These are phyloP conservation scores for Arthrobotrys sphaeroides DNA, from an alignment of 2,329 filamentous ascomycete species.

Conservation along the genomic window DNA sequence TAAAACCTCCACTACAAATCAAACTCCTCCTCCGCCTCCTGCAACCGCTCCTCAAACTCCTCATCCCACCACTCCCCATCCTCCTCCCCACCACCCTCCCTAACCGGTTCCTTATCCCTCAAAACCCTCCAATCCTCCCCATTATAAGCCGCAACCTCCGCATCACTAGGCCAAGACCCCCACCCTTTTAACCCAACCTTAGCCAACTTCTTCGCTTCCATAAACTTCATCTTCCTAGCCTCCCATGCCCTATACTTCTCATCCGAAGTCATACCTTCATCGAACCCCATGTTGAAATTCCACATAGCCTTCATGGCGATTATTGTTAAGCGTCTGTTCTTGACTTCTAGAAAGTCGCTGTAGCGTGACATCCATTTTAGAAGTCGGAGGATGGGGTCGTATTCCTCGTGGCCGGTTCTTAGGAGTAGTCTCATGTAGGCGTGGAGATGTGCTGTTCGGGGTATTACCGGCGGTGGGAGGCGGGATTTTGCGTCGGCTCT, in stretches of 20 bases:
- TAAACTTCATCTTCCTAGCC: not conserved
- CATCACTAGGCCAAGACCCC: conserved; percentile 44
- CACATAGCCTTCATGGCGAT: conserved; percentile 41
- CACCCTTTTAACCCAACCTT: conserved; percentile 25
- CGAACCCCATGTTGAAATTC: conserved; percentile 8
- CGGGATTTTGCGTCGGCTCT: not conserved
- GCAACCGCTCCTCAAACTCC: conserved; percentile 7
- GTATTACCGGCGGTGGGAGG: conserved; percentile 27
- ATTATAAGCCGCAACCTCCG: conserved; percentile 44
- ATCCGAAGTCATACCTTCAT: not conserved
- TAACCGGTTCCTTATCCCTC: conserved; percentile 5
- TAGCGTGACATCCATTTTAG: conserved; percentile 36
- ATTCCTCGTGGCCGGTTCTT: conserved; percentile 22
- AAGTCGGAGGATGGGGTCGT: conserved; percentile 23
- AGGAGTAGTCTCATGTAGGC: conserved; percentile 35
- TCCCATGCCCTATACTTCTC: conserved; percentile 8
- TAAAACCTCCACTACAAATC: not conserved
- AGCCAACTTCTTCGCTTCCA: conserved; percentile 23
- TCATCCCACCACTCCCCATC: conserved; percentile 27
- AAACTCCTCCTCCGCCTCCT: not conserved
- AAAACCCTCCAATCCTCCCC: conserved; percentile 45
- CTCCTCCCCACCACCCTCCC: not conserved
- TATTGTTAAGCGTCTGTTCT: conserved; percentile 40
- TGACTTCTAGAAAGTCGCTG: conserved; percentile 34
- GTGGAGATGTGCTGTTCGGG: conserved; percentile 40